A percentile compares a stretch with the other conserved stretches of the same genome.
Evolutionary conservation across 345 rosid species (phyloP).

Genomic region (Sonneratia alba): DNA sequence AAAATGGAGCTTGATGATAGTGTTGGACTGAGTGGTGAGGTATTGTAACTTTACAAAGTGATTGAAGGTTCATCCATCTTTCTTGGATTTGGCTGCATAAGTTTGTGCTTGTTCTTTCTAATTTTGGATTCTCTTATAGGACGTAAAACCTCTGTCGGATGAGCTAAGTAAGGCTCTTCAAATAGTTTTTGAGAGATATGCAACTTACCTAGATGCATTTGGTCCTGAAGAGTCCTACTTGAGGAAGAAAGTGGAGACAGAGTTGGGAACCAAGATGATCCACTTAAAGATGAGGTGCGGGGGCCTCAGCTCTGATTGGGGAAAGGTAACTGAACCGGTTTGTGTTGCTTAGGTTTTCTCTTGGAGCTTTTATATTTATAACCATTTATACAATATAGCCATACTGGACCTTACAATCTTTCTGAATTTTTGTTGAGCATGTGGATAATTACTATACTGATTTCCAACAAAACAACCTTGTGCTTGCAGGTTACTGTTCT

Average conservation of each 20-base stretch:
- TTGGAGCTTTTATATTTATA: background rate
- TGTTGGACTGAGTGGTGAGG: constrained; percentile 89
- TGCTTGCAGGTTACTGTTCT: constrained; percentile 69
- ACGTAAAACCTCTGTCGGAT: constrained; percentile 57
- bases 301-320: constrained; percentile 84
- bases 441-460: background rate
- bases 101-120: constrained; percentile 9
- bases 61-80: background rate
- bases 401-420: background rate
- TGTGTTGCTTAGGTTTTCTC: background rate
- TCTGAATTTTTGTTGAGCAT: background rate
- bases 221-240: constrained; percentile 65
- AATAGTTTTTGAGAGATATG: constrained; percentile 50
- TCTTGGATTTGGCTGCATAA: constrained; percentile 7
- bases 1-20: constrained; percentile 88
- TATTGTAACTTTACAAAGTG: constrained; percentile 15
- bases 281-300: constrained; percentile 95
- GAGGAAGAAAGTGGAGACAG: constrained; percentile 85
- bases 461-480: background rate
- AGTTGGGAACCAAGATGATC: constrained; percentile 92
- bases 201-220: constrained; percentile 56
- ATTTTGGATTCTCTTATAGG: constrained; percentile 28
- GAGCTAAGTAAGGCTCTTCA: constrained; percentile 43
- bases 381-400: background rate
- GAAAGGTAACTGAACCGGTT: constrained; percentile 52